Evolutionary conservation across 257 asterid genomes (phyloP), one percentile per base, ranked within the genome.

Genomic region (Perilla frutescens): DNA sequence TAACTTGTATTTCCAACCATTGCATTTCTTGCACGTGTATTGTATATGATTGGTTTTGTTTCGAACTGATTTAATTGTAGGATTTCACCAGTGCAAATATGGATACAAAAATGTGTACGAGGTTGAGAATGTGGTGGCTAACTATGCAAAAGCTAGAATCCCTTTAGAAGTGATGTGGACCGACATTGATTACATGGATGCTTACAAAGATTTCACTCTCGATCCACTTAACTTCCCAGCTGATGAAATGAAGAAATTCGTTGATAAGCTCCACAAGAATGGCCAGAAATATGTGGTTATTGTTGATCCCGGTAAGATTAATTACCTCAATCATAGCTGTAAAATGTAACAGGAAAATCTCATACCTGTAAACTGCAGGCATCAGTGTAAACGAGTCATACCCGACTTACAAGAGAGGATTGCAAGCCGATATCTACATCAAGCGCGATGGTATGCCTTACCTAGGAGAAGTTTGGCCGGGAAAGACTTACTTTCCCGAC

Each of bases 111-210:
- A 85, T 71, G 87, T 91, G n/a, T 39, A 80, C 78, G 92, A 88
- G 48, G 78, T 94, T 63, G 86, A 91, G 76, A 71, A 66, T 32
- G 99, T 94, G 71, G 97, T 91, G 29, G 89, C 89, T 72, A 79
- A 81, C 68, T 94, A 91, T 67, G 77, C 88, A 26, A 89, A 87
- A 67, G 91, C 97, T 51, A 47, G 49, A 61, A 91, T 94, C 55
- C 99, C 99, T 14, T 85, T 94, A 9, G 99, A 94, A 65, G 96
- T 87, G 55, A 88, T 94, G 83, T 94, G 99, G 99, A 94, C 92
- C 2, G 97, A 94, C 74, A 90, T 91, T 26, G 99, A 94, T 82
- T 79, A 94, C 87, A 91, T 94, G 99, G 99, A 94, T 44, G 89
- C 76, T 3, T 90, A 77, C 80, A 94, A 94, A 81, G 99, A 94